Conservation (phyloP, 441 rosid genomes). For the Populus hybrid region DNA sequence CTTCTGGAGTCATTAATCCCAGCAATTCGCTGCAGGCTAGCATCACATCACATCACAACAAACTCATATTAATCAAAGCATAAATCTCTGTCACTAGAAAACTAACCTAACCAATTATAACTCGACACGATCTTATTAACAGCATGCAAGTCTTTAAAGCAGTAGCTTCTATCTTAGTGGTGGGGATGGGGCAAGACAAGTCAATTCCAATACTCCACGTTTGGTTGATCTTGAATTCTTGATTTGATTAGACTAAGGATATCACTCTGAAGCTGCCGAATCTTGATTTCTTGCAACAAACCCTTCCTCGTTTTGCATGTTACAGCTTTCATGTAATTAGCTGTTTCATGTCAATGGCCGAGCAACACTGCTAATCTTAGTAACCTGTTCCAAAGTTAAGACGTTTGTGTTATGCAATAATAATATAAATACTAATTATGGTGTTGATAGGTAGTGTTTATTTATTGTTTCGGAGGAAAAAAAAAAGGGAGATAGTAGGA, state of each 20-base stretch:
- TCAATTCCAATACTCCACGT: neutral
- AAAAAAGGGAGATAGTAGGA: too few relatives aligned
- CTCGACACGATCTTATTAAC: neutral
- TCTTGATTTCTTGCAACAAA: neutral
- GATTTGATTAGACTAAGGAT: too few relatives aligned
- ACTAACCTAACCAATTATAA: neutral
- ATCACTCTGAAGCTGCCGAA: neutral
- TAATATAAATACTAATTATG: neutral
- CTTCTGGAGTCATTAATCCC: neutral
- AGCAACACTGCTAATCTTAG: neutral
- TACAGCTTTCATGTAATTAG: neutral
- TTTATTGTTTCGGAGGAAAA: too few relatives aligned
- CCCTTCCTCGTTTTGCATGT: neutral
- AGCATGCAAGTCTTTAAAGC: neutral
- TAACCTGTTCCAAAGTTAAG: neutral
- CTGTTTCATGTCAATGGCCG: neutral
- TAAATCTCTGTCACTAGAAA: too few relatives aligned
- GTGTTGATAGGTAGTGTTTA: too few relatives aligned
- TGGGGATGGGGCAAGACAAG: neutral
- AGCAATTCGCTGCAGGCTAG: neutral
- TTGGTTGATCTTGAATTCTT: neutral
- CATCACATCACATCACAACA: neutral
- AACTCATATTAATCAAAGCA: neutral
- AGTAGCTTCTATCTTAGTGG: neutral
- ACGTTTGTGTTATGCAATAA: neutral